A percentile compares a stretch with the other conserved stretches of the same genome.
Evolutionary conservation across 495 filamentous ascomycete genomes (phyloP).

Genomic region (Penicillium desertorum): DNA sequence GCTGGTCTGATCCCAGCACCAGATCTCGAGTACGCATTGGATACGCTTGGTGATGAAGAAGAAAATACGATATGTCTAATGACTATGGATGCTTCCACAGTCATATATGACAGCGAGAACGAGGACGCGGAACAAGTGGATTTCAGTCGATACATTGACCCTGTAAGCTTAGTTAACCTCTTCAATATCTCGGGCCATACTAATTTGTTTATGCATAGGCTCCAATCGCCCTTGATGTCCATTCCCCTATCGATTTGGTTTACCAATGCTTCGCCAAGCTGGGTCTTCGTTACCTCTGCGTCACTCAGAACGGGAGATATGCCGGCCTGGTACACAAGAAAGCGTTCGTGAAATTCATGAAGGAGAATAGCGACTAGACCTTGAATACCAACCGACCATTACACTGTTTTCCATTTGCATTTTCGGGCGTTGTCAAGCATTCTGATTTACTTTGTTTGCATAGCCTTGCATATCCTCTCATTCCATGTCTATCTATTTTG

Average conservation of each 20-base stretch:
- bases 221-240: slow-evolving; percentile 82
- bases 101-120: slow-evolving; percentile 52
- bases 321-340: slow-evolving; percentile 97
- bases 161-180: slow-evolving; percentile 44
- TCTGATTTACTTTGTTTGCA: slow-evolving; percentile 10
- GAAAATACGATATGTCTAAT: slow-evolving; percentile 76
- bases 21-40: slow-evolving; percentile 90
- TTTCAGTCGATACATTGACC: slow-evolving; percentile 90
- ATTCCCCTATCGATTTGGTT: slow-evolving; percentile 90
- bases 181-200: not conserved
- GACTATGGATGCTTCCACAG: slow-evolving; percentile 59
- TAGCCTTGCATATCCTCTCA: slow-evolving; percentile 23
- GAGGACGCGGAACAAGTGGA: slow-evolving; percentile 50
- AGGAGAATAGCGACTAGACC: slow-evolving; percentile 49
- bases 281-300: slow-evolving; percentile 89
- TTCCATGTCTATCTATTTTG: not conserved
- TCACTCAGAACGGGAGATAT: slow-evolving; percentile 77
- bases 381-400: not conserved
- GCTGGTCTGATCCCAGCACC: slow-evolving; percentile 91
- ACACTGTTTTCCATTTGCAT: slow-evolving; percentile 3
- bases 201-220: slow-evolving; percentile 46
- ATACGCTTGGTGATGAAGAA: slow-evolving; percentile 69
- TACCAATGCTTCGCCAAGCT: slow-evolving; percentile 97
- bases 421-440: not conserved
- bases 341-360: slow-evolving; percentile 91